Conservation (phyloP, 805 yeast species). For the Ogataea methylovora region DNA sequence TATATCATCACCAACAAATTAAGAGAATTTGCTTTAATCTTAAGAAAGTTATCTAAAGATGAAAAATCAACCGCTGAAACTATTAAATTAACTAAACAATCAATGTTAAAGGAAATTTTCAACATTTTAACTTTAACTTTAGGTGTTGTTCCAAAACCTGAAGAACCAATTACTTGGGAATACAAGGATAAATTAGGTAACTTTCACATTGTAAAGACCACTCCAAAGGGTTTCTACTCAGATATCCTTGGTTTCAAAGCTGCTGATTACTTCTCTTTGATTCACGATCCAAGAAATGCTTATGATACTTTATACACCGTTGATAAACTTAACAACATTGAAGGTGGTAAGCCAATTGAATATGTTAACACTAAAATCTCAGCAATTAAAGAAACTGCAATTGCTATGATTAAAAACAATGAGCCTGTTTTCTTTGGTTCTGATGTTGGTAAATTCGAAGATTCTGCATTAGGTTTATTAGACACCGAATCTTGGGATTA, state of each 20-base stretch:
- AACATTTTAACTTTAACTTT: conserved; percentile 60
- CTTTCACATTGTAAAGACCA: conserved; percentile 40
- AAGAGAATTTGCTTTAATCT: conserved; percentile 67
- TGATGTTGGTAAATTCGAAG: conserved; percentile 73
- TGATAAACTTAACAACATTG: conserved; percentile 69
- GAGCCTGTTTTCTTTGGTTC: conserved; percentile 86
- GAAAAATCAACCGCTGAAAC: conserved; percentile 27
- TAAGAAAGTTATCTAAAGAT: conserved; percentile 44
- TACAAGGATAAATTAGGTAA: conserved; percentile 66
- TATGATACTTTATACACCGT: conserved; percentile 63
- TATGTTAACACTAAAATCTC: conserved; percentile 66
- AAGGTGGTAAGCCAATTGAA: conserved; percentile 63
- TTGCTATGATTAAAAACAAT: conserved; percentile 60
- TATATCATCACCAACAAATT: conserved; percentile 61
- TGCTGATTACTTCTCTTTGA: conserved; percentile 51
- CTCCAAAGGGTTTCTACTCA: conserved; percentile 62
- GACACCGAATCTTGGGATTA: conserved; percentile 68
- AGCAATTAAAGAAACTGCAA: conserved; percentile 53
- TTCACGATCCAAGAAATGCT: conserved; percentile 79
- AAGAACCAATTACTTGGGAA: conserved; percentile 65
- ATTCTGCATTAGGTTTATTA: conserved; percentile 57
- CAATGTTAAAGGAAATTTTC: conserved; percentile 56
- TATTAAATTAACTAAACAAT: conserved; percentile 18
- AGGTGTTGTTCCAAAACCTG: conserved; percentile 75
- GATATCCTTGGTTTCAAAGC: conserved; percentile 47